These are phyloP conservation scores for Wallacemonas sp. DNA, from an alignment of 208 protist genomes.

Conservation along the genomic window DNA sequence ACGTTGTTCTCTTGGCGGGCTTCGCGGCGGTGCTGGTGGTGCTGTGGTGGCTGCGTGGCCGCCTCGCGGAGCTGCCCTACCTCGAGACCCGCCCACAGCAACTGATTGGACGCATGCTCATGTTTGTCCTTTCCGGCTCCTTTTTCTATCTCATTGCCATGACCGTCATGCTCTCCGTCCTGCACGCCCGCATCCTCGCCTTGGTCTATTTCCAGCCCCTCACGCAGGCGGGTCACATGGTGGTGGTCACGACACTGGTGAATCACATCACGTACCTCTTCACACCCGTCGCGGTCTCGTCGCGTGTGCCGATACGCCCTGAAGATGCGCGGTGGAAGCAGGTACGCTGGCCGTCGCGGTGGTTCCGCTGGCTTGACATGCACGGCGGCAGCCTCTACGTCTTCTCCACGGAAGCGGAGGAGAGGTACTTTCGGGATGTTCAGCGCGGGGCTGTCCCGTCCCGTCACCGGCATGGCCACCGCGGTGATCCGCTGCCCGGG, in stretches of 20 bases:
- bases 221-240: slow-evolving; percentile 59
- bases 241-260: slow-evolving; percentile 67
- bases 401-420: slow-evolving; percentile 73
- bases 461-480: background rate
- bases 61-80: slow-evolving; percentile 61
- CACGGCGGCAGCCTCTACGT: slow-evolving; percentile 85
- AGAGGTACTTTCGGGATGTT: slow-evolving; percentile 59
- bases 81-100: slow-evolving; percentile 77
- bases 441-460: slow-evolving; percentile 28
- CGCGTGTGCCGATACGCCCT: slow-evolving; percentile 62
- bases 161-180: slow-evolving; percentile 35
- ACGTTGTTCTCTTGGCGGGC: slow-evolving; percentile 47
- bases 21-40: slow-evolving; percentile 48
- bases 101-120: slow-evolving; percentile 77
- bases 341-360: slow-evolving; percentile 65
- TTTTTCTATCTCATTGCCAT: slow-evolving; percentile 61
- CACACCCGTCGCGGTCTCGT: slow-evolving; percentile 53
- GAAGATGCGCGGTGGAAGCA: slow-evolving; percentile 60
- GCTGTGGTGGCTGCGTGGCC: slow-evolving; percentile 55
- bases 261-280: slow-evolving; percentile 80
- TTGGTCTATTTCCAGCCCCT: slow-evolving; percentile 73
- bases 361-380: slow-evolving; percentile 75
- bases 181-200: slow-evolving; percentile 54
- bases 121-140: slow-evolving; percentile 73
- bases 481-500: too few relatives aligned